Evolutionary conservation across 1,284 basidiomycete genomes (phyloP), one percentile per base, ranked within the genome.

Genomic region (Jaminaea rosea): DNA sequence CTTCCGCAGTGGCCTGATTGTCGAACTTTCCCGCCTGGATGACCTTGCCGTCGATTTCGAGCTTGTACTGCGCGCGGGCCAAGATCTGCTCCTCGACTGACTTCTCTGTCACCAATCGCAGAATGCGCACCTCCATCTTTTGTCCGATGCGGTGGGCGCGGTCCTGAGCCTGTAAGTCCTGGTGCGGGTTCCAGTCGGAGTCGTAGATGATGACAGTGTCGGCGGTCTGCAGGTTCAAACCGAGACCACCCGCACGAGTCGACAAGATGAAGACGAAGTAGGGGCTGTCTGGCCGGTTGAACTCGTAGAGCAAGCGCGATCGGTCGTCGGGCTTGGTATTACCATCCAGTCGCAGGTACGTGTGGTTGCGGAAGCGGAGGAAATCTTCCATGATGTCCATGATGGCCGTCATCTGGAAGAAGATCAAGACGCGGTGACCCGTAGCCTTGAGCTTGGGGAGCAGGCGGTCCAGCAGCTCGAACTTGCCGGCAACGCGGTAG

Each of bases 301-400:
- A 99, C 29, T 84, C 76, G 53, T 85, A 84, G 58, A 99, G 86
- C 65, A 94, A 84, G 5, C 83, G 81, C 15, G 92, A 88, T 75
- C 94, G 90, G 69, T 97, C 93, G 53, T 98, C 94, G 13, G 92
- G 93, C 79, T 97, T 97, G 36, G 94, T 98, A 13, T 88, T 86
- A 80, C 94, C 94, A 76, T 98, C 94, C 23, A 99, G 80, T 64
- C 94, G 89, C 48, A 97, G 84, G 76, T 92, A 88, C 72, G 88
- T 86, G 81, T 84, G 91, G 17, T 83, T 82, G 78, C 87, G 84
- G 80, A 86, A 87, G 72, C 88, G 87, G 73, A 97, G 79, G 74
- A 96, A 99, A 74, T 98, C 94, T 73, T 94, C 91, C 83, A 98
- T 93, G 75, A 98, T 96, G 65, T 96, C 91, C 93, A 98, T 97